These are phyloP conservation scores for Exophiala dermatitidis DNA, from an alignment of 2,329 filamentous ascomycete genomes.

Conservation along the genomic window DNA sequence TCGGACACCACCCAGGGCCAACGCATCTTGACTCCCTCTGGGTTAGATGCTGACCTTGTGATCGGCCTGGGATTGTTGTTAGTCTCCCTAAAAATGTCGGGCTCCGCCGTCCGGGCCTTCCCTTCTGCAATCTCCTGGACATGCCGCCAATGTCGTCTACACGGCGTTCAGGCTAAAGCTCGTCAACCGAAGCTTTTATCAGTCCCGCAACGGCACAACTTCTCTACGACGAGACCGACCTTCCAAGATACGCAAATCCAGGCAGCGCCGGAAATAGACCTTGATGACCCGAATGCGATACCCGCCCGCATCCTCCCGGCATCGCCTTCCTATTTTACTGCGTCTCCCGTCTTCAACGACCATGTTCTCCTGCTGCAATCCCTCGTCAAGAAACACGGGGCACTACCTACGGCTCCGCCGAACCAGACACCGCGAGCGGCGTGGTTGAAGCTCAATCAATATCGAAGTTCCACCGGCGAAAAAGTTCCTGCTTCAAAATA, in stretches of 20 bases:
- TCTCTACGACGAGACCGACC: constrained; percentile 19
- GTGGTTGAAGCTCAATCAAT: constrained; percentile 74
- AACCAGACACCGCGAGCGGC: constrained; percentile 64
- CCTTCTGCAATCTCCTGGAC: constrained; percentile 14
- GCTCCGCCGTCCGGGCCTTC: constrained; percentile 8
- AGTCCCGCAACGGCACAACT: constrained; percentile 4
- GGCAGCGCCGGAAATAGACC: constrained; percentile 42
- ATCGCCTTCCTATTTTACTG: constrained; percentile 92
- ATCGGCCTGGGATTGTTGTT: not conserved
- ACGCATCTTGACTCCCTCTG: not conserved
- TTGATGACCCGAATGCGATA: constrained; percentile 28
- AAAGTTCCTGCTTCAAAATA: constrained; percentile 70
- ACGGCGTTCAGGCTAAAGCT: constrained; percentile 3
- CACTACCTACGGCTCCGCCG: constrained; percentile 61
- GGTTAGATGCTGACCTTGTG: not conserved
- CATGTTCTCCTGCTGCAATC: constrained; percentile 66
- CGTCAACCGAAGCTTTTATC: constrained; percentile 5
- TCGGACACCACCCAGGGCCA: not conserved
- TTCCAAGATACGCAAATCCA: constrained; percentile 23
- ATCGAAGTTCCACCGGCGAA: constrained; percentile 65
- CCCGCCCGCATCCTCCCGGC: constrained; percentile 70
- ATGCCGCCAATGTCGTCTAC: constrained; percentile 17
- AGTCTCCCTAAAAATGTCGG: constrained; percentile 8
- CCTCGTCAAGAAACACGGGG: constrained; percentile 63
- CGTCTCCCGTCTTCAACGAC: constrained; percentile 78